Base-by-base conservation (phyloP, 768 basidiomycete species). In the Pulveroboletus sp. region DNA sequence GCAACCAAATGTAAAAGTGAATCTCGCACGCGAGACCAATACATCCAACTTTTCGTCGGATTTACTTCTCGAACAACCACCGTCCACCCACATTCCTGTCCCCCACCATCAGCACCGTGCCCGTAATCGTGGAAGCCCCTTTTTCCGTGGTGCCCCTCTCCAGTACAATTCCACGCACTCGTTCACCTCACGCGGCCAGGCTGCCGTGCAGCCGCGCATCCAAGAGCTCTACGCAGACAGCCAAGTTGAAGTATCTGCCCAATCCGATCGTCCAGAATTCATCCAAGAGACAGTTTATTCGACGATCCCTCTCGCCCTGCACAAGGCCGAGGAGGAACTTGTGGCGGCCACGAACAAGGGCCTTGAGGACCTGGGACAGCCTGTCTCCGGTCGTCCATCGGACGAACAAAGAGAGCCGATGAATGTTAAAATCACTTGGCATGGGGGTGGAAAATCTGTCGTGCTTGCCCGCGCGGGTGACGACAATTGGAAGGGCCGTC, bases 381-480 rank as follows among this genome's bases (percentile, higher is more conserved):
- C 57, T 32, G 31, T 44, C 12, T 37, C 53, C 14, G 57, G 38
- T 44, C 69, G 54, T 20, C 43, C 47, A 24, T 53, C 62, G 19
- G 66, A 67, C 17, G 66, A 67, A 8, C 1, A 38, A 43, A 68
- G 45, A 40, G 67, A 75, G 52, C 56, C 58, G 5, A 58, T 73
- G 21, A 60, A 61, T 5, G 74, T 82, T 37, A 81, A 72, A 58
- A 81, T 90, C 48, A 71, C 72, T 6, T 90, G 87, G 87, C 71
- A 67, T 40, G 84, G 82, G 19, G 80, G 79, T 4, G 86, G 82
- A 4, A 79, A 73, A 53, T 72, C 75, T 14, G 86, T 90, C 13
- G 58, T 75, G n/a, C 75, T 90, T 21, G 82, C 84, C 4, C 75
- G 87, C 46, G 85, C 87, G 6, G 85, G 85, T 5, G 84, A 90